Percentiles rank a stretch among this genome's conserved stretches.
Conservation (phyloP, 768 basidiomycete genomes). For the Tulasnella sp. region DNA sequence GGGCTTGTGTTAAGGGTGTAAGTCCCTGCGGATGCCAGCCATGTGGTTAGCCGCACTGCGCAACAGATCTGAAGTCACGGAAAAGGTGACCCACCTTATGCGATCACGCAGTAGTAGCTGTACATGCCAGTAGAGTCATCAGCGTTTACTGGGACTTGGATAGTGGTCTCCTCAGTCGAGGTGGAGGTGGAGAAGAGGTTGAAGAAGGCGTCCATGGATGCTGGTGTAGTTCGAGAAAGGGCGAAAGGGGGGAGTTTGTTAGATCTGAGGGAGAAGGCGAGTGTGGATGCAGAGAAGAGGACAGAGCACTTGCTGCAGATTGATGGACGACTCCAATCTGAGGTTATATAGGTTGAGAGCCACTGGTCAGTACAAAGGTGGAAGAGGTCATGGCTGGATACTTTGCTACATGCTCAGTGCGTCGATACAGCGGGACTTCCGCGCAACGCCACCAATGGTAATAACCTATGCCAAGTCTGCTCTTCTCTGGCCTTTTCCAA, state of each 20-base stretch:
- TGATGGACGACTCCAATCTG: background rate
- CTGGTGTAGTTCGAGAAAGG: background rate
- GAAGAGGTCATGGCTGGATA: background rate
- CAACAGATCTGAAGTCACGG: too few species aligned
- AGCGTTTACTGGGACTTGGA: background rate
- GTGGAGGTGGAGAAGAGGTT: background rate
- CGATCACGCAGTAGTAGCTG: background rate
- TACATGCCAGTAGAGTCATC: background rate
- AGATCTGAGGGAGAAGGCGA: too few species aligned
- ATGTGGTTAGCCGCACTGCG: too few species aligned
- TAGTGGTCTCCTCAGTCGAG: background rate
- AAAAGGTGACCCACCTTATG: background rate
- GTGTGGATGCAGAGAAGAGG: too few species aligned
- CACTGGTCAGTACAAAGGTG: background rate
- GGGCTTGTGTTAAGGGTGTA: too few species aligned
- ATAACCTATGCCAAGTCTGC: background rate
- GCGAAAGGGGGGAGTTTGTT: background rate
- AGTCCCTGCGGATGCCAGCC: too few species aligned
- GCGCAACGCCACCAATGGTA: background rate
- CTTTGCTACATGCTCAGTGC: background rate
- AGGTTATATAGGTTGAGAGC: background rate
- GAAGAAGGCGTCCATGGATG: background rate
- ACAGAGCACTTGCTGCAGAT: too few species aligned
- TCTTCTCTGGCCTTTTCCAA: too few species aligned
- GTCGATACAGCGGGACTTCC: background rate